Evolutionary conservation across 805 yeast genomes (phyloP).

Genomic region (Starmerella apis): DNA sequence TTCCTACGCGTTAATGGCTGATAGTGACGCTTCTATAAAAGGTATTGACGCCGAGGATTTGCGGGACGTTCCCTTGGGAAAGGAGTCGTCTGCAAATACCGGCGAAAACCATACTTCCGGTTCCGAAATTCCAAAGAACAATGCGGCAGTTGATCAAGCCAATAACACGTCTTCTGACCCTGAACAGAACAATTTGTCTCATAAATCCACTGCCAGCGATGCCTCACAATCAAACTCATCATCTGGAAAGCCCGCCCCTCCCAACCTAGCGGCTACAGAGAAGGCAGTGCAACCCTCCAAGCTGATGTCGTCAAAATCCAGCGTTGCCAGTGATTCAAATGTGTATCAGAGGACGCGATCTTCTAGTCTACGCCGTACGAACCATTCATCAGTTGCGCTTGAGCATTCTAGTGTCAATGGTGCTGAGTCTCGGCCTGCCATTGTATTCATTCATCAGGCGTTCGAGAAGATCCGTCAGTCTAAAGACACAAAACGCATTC

Average conservation of each 20-base stretch:
- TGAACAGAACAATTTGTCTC: neutral
- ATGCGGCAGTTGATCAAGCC: neutral
- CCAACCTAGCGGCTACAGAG: neutral
- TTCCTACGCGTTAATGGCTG: conserved; percentile 5
- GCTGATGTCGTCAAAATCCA: neutral
- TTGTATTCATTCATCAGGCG: conserved; percentile 44
- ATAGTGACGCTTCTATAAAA: conserved; percentile 3
- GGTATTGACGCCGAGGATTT: conserved; percentile 1
- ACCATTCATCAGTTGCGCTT: conserved; percentile 19
- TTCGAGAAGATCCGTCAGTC: conserved; percentile 46
- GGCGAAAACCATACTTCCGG: neutral
- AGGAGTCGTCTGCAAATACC: neutral
- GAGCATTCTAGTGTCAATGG: conserved; percentile 22
- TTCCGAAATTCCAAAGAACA: neutral
- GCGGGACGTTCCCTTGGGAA: neutral
- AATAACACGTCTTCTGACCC: neutral
- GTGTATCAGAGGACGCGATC: conserved; percentile 5
- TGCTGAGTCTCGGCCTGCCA: conserved; percentile 29
- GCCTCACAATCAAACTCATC: neutral
- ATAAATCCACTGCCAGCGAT: neutral
- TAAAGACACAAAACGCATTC: conserved; percentile 49
- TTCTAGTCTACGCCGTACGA: conserved; percentile 16
- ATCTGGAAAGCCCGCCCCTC: neutral
- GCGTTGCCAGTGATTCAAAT: neutral
- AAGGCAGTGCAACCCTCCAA: neutral